Evolutionary conservation across 2,329 filamentous ascomycete genomes (phyloP), one percentile per base, ranked within the genome.

Genomic region (Fusarium sororula): DNA sequence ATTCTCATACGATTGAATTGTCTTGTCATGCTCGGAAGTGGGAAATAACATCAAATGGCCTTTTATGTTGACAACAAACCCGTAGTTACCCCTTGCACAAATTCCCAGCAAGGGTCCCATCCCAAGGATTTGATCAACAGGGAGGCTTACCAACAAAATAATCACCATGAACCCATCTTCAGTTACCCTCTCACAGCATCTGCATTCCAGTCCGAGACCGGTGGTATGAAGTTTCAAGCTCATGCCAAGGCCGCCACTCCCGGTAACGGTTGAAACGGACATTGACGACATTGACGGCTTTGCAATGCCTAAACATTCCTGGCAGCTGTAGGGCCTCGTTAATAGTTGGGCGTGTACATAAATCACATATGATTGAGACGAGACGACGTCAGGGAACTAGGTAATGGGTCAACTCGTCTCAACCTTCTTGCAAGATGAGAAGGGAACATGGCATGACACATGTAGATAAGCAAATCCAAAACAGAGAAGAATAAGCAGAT

Each of bases 231-330:
- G 60, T 35, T 32, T 30, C 44, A 63, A 69, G 57, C 60, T 66
- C 55, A 71, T 58, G 51, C 70, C 68, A 60, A 70, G 70, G 37
- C 50, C 66, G 71, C 71, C 71, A 71, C 66, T 71, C 61, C 70
- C 70, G 71, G 47, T 41, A 58, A 68, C 70, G 62, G 59, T 60
- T 71, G 70, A 73, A 73, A 74, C 70, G 62, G 30, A 71, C 62
- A 55, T 67, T 66, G 54, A 57, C 47, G 30, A 71, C 62, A 55
- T 67, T 66, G 54, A 57, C 47, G 38, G 35, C 41, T 57, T 48
- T 58, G 60, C 44, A 53, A 71, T 71, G 44, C 26, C 55, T 51
- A n/a, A 50, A 38, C 70, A 74, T 73, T 74, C 66, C 66, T 54
- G 38, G 30, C 15, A n/a, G 15, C n/a, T 14, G 24, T 39, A 68